Base-by-base conservation (phyloP, 2,329 filamentous ascomycete genomes). In the Stagonosporopsis tanaceti region DNA sequence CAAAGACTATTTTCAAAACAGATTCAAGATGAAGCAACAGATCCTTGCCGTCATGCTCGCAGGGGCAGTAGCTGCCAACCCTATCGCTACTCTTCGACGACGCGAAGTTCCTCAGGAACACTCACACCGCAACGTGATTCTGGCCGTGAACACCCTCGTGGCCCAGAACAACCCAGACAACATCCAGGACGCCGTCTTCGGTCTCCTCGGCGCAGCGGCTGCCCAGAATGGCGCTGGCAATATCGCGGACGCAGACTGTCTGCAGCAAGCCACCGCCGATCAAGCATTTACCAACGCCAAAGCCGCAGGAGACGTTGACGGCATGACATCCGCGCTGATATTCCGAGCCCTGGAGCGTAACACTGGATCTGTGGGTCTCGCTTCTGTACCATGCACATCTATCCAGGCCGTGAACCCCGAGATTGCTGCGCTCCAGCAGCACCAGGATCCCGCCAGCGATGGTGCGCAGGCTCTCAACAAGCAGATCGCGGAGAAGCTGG, bases 371-470 rank as follows among this genome's bases (percentile, higher is more conserved):
- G 85, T 89, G 59, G 87, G 86, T 47, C 74, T 80, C 41, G 81
- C 80, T n/a, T 87, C 84, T 44, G 84, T 81, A 30, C 74, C 82
- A 46, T 90, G 87, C 78, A 81, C 75, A 38, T 77, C 75, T 71
- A 85, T 82, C 63, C 42, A 75, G 38, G 85, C 87, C 15, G 79
- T 80, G 56, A 90, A 90, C 76, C 82, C 87, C 2, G 87, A 90
- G 77, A 88, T 90, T 66, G 83, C 81, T 27, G 85, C 85, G 40
- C 72, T 90, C 57, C 76, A 80, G 51, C 86, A 89, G 75, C 87
- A 90, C 75, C 87, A 90, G 61, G 88, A 90, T 71, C 86, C 88
- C 27, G 88, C 87, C 20, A 85, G 85, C 0, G 69, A 80, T 3
- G 82, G 81, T 39, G 85, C 87, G 12, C 80, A 82, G 14, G 81